Conservation (phyloP, 768 basidiomycete genomes). For the Amanita pseudoporphyria region DNA sequence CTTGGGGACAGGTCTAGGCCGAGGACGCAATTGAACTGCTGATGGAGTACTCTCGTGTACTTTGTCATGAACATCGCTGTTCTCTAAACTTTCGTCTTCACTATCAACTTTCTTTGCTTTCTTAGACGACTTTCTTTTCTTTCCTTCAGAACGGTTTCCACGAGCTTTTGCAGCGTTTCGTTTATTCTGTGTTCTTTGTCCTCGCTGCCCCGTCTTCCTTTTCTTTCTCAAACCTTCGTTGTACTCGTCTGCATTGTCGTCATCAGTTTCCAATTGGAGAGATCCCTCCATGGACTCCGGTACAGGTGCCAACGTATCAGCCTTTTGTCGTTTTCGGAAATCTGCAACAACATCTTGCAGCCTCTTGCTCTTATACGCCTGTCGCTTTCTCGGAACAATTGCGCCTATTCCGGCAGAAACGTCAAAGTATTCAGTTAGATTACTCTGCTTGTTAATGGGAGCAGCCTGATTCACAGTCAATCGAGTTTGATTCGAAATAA, state of each 20-base stretch:
- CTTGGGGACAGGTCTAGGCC: constrained; percentile 20
- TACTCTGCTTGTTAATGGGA: constrained; percentile 67
- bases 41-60: constrained; percentile 10
- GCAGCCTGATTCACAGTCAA: constrained; percentile 32
- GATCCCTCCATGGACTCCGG: constrained; percentile 16
- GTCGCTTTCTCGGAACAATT: constrained; percentile 67
- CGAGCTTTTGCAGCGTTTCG: constrained; percentile 4
- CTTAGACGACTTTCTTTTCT: constrained; percentile 7
- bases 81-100: constrained; percentile 16
- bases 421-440: constrained; percentile 68
- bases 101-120: constrained; percentile 15
- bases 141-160: constrained; percentile 10
- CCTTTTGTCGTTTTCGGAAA: constrained; percentile 52
- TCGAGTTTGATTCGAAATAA: neutral
- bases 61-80: constrained; percentile 19
- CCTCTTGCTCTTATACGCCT: constrained; percentile 79
- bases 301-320: constrained; percentile 16
- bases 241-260: constrained; percentile 7
- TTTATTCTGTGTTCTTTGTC: constrained; percentile 10
- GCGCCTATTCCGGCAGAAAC: constrained; percentile 56
- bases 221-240: constrained; percentile 20
- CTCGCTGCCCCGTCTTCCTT: constrained; percentile 16
- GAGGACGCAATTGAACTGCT: constrained; percentile 22
- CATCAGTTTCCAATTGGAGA: constrained; percentile 12
- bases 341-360: constrained; percentile 81